A percentile compares a stretch with the other conserved stretches of the same genome.
Conservation (phyloP, 2,329 filamentous ascomycete species). For the Claviceps sorghi region DNA sequence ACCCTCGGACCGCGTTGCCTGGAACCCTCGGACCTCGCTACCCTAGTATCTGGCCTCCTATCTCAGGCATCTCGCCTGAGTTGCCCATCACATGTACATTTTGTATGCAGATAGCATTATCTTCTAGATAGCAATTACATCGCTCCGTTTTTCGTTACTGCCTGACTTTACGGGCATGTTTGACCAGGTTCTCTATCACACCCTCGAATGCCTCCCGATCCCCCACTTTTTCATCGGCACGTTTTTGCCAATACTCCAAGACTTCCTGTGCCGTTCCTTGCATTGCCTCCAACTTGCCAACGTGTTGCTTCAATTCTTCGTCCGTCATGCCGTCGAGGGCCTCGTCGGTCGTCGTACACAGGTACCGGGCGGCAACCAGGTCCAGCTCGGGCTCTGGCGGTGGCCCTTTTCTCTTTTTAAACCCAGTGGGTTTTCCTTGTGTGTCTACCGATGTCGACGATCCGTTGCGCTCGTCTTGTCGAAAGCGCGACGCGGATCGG, state of each 20-base stretch:
- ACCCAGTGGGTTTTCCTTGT: conserved; percentile 35
- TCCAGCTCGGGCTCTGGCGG: conserved; percentile 63
- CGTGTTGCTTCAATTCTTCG: conserved; percentile 57
- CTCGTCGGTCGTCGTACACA: conserved; percentile 74
- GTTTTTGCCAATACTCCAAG: conserved; percentile 76
- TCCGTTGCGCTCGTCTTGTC: conserved; percentile 34
- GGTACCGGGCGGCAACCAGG: conserved; percentile 58
- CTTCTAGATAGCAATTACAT: too few relatives aligned
- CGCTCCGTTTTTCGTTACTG: conserved; percentile 50
- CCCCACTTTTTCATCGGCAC: conserved; percentile 71
- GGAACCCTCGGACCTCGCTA: too few relatives aligned
- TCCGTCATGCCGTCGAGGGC: conserved; percentile 69
- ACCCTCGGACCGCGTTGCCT: too few relatives aligned
- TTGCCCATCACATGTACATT: too few relatives aligned
- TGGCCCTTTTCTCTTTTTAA: conserved; percentile 39
- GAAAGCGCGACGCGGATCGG: conserved; percentile 30
- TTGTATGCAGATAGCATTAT: too few relatives aligned
- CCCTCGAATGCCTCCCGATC: conserved; percentile 92
- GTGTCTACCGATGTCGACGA: conserved; percentile 46
- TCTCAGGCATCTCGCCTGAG: too few relatives aligned
- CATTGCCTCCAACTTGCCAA: conserved; percentile 52
- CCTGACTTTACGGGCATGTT: conserved; percentile 72
- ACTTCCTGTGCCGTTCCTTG: conserved; percentile 60
- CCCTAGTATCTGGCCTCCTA: too few relatives aligned
- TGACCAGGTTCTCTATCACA: conserved; percentile 92